phyloP scores from a whole-genome alignment of 2,329 filamentous ascomycete genomes.

The Pestalotiopsis fici region DNA sequence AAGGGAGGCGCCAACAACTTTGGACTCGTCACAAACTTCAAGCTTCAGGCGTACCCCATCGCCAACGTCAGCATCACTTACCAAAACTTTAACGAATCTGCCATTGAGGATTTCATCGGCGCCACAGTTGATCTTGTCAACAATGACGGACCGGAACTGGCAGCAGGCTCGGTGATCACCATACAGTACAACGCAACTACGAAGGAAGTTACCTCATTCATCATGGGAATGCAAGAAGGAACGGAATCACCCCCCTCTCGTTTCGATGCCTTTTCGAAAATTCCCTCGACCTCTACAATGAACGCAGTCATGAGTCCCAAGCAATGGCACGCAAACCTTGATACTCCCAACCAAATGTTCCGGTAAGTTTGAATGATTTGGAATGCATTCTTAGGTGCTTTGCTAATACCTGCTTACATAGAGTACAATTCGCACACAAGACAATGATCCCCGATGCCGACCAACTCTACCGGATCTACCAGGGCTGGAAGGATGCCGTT shows the following conservation, averaged over 20 bases:
- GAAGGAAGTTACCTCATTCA: slow-evolving; percentile 16
- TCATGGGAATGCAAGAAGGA: slow-evolving; percentile 36
- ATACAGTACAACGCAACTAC: slow-evolving; percentile 30
- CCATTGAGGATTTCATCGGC: slow-evolving; percentile 23
- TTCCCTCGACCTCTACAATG: slow-evolving; percentile 20
- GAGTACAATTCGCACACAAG: slow-evolving; percentile 35
- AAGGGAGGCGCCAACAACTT: slow-evolving; percentile 4
- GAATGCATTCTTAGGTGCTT: not conserved
- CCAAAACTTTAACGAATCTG: slow-evolving; percentile 29
- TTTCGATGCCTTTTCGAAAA: slow-evolving; percentile 32
- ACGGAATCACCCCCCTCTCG: slow-evolving; percentile 29
- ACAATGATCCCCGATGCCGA: slow-evolving; percentile 35
- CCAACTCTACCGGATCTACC: slow-evolving; percentile 31
- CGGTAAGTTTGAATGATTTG: slow-evolving; percentile 20
- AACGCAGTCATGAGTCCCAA: slow-evolving; percentile 29
- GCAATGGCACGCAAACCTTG: slow-evolving; percentile 26
- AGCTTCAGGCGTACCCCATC: slow-evolving; percentile 9
- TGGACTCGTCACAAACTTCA: slow-evolving; percentile 6
- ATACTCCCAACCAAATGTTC: slow-evolving; percentile 35
- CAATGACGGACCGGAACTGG: slow-evolving; percentile 23
- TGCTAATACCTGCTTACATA: slow-evolving; percentile 8
- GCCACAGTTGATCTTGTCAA: slow-evolving; percentile 26
- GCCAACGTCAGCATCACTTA: slow-evolving; percentile 31
- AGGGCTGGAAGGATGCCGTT: slow-evolving; percentile 34
- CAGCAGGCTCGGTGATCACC: slow-evolving; percentile 31